Conservation (phyloP, 805 yeast species). For the Saturnispora hagleri region DNA sequence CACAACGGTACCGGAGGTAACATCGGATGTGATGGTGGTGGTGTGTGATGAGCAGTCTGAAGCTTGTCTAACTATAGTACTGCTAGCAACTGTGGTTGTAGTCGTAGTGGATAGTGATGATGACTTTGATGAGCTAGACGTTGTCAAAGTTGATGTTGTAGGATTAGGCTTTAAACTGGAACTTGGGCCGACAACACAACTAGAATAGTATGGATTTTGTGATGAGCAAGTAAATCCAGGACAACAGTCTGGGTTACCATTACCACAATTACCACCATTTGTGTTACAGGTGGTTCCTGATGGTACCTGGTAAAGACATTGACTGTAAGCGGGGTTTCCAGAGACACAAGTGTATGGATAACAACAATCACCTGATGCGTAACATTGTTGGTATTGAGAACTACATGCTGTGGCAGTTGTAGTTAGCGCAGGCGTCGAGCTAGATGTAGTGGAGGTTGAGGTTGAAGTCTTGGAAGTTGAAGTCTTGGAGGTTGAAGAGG, state of each 20-base stretch:
- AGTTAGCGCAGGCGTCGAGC: background rate
- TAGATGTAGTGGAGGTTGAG: conserved; percentile 1
- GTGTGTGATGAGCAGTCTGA: background rate
- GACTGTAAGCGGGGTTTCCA: background rate
- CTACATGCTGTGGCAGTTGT: background rate
- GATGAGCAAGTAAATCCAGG: background rate
- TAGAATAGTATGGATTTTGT: background rate
- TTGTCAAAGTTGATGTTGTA: background rate
- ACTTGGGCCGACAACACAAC: background rate
- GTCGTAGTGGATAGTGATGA: background rate
- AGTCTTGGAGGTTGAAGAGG: no score
- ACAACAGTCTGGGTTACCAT: background rate
- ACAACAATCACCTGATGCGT: background rate
- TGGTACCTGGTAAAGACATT: background rate
- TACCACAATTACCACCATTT: background rate
- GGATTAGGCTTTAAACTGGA: background rate
- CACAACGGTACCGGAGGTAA: background rate
- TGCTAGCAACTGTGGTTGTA: background rate
- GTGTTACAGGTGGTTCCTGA: background rate
- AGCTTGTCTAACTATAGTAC: background rate
- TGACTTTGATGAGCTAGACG: background rate
- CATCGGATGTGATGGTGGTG: background rate
- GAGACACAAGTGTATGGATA: background rate
- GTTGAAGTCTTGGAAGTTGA: no score
- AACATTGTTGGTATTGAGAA: background rate